These are phyloP conservation scores for Suillus clintonianus DNA, from an alignment of 768 basidiomycete species.

Conservation along the genomic window DNA sequence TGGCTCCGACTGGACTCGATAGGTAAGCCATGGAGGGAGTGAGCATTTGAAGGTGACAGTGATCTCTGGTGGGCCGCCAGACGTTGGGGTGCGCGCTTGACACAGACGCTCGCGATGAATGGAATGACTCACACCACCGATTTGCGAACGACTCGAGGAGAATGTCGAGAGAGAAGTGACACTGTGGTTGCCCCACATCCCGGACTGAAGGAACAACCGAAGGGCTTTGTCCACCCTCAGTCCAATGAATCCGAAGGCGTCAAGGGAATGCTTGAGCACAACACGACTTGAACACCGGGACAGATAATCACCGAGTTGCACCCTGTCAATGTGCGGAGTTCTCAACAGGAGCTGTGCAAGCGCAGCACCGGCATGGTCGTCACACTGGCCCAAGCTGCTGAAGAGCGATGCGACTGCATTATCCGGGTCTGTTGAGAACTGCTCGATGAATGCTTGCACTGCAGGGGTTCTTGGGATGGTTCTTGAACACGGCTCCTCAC, in stretches of 20 bases:
- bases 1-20: too few relatives aligned
- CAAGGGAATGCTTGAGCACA: constrained; percentile 82
- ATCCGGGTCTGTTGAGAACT: too few relatives aligned
- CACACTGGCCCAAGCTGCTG: constrained; percentile 55
- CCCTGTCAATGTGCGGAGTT: too few relatives aligned
- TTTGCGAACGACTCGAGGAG: constrained; percentile 85
- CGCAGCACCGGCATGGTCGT: too few relatives aligned
- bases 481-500: too few relatives aligned
- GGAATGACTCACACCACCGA: constrained; percentile 91
- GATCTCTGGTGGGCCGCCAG: constrained; percentile 47
- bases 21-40: constrained; percentile 68
- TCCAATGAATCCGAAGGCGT: too few relatives aligned
- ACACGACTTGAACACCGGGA: constrained; percentile 70
- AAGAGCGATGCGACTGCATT: constrained; percentile 74
- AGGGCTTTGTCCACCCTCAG: constrained; percentile 87
- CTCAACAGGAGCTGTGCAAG: too few relatives aligned
- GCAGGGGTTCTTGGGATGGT: too few relatives aligned
- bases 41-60: constrained; percentile 71
- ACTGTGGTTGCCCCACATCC: constrained; percentile 37
- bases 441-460: too few relatives aligned
- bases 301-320: constrained; percentile 87
- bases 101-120: constrained; percentile 75
- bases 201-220: constrained; percentile 82
- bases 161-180: constrained; percentile 45
- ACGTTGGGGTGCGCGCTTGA: constrained; percentile 59